Conservation (phyloP, 176 grass and related monocot genomes). For the Saccharum spontaneum region DNA sequence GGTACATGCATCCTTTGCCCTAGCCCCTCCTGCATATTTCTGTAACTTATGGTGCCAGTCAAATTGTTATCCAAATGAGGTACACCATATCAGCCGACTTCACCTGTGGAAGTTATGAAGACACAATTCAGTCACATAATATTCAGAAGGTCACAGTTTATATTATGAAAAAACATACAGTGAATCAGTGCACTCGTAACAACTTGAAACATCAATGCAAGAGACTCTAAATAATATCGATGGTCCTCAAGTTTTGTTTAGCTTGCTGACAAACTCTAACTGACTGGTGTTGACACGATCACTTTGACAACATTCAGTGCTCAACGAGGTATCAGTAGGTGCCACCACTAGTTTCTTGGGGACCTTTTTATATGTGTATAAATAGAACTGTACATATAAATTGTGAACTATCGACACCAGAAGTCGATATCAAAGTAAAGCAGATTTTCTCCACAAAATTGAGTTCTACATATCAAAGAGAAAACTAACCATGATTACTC, state of each 20-base stretch:
- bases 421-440: not conserved
- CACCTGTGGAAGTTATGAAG: conserved; percentile 27
- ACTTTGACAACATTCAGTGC: not conserved
- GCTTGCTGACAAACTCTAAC: not conserved
- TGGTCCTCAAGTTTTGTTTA: not conserved
- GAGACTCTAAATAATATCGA: not conserved
- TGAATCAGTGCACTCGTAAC: not conserved
- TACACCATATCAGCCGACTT: not conserved
- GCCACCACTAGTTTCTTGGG: not conserved
- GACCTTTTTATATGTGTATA: not conserved
- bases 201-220: not conserved
- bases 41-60: not conserved
- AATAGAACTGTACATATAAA: not conserved
- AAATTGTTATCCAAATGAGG: not conserved
- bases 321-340: not conserved
- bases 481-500: not conserved
- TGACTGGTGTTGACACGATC: not conserved
- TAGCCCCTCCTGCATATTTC: conserved; percentile 28
- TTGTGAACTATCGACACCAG: not conserved
- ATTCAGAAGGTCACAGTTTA: not conserved
- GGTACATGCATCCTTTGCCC: conserved; percentile 9
- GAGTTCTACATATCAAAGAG: not conserved
- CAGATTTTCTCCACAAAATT: not conserved
- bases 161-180: conserved; percentile 14
- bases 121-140: conserved; percentile 28